Evolutionary conservation across 2,329 filamentous ascomycete species (phyloP).

Genomic region (Teratosphaeria viscida): DNA sequence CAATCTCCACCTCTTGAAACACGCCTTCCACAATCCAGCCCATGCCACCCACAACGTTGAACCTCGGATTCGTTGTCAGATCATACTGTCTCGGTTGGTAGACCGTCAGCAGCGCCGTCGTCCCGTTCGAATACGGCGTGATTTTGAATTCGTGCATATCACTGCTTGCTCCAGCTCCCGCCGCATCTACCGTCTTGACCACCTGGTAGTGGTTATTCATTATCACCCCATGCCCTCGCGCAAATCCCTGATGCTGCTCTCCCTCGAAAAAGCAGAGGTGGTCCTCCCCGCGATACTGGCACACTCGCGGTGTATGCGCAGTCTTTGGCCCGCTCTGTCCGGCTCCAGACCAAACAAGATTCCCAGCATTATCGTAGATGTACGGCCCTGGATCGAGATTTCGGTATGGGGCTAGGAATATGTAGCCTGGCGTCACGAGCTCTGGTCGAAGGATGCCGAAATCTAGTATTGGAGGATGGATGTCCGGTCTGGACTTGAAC

Average conservation of each 20-base stretch:
- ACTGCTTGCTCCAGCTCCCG: slow-evolving; percentile 30
- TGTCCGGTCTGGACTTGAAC: slow-evolving; percentile 29
- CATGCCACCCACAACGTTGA: slow-evolving; percentile 31
- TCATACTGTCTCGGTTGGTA: slow-evolving; percentile 35
- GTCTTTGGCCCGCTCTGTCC: slow-evolving; percentile 40
- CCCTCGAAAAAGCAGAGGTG: slow-evolving; percentile 46
- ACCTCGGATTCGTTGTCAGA: slow-evolving; percentile 31
- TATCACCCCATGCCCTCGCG: slow-evolving; percentile 42
- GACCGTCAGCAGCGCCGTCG: slow-evolving; percentile 28
- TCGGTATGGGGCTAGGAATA: slow-evolving; percentile 42
- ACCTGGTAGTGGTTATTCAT: slow-evolving; percentile 41
- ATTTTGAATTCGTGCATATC: slow-evolving; percentile 46
- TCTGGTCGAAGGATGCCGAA: slow-evolving; percentile 24
- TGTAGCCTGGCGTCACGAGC: slow-evolving; percentile 36
- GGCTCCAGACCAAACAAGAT: slow-evolving; percentile 43
- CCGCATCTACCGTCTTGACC: slow-evolving; percentile 36
- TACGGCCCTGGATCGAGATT: slow-evolving; percentile 40
- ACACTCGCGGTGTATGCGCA: slow-evolving; percentile 39
- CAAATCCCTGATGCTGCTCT: slow-evolving; percentile 42
- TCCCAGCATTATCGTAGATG: slow-evolving; percentile 42
- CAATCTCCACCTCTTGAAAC: slow-evolving; percentile 46
- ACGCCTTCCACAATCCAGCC: slow-evolving; percentile 44
- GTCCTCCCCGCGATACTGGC: slow-evolving; percentile 36
- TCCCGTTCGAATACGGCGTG: slow-evolving; percentile 34
- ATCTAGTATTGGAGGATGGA: slow-evolving; percentile 28